Evolutionary conservation across 345 rosid genomes (phyloP), one percentile per base, ranked within the genome.

Genomic region (Heritiera fomes): DNA sequence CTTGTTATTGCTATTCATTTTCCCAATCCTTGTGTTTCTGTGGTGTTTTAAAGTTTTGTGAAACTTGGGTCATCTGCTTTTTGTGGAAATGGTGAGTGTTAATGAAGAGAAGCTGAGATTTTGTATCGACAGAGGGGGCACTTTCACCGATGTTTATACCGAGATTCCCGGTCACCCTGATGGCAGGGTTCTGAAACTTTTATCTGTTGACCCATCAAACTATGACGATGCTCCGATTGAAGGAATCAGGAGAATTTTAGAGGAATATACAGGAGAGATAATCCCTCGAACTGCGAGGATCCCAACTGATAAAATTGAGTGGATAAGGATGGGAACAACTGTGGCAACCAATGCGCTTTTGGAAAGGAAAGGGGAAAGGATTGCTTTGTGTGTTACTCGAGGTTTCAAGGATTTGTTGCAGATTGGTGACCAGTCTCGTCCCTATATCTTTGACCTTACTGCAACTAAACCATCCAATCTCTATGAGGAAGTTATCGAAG

Each of bases 291-390:
- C 87, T 9, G 87, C 90, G 0, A 96, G 94, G 81, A 88, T 96
- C 80, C 98, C 99, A 7, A 91, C 96, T 1, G 90, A 92, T 81
- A 92, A 89, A 77, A 96, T 96, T 20, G 98, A 96, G 73, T 96
- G 98, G 98, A 92, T 96, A 68, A 88, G 99, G 86, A 94, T 96
- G 99, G 98, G 99, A 17, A 96, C 99, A 0, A 93, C 98, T 65
- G 99, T 96, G 68, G 98, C 98, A 1, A 96, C 99, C 0, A 96
- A 96, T 83, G 98, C 99, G 0, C 88, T 96, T 73, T 75, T 96
- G 86, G 99, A 96, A 88, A 91, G 99, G 80, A 96, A 91, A 80
- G 99, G 98, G 0, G 97, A 96, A 65, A 89, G 97, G 79, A 96
- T 96, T 40, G 98, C 98, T 46, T 82, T 94, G 64, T 92, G 97